Evolutionary conservation across 257 asterid genomes (phyloP), one percentile per base, ranked within the genome.

Genomic region (Solanum tacnaense): DNA sequence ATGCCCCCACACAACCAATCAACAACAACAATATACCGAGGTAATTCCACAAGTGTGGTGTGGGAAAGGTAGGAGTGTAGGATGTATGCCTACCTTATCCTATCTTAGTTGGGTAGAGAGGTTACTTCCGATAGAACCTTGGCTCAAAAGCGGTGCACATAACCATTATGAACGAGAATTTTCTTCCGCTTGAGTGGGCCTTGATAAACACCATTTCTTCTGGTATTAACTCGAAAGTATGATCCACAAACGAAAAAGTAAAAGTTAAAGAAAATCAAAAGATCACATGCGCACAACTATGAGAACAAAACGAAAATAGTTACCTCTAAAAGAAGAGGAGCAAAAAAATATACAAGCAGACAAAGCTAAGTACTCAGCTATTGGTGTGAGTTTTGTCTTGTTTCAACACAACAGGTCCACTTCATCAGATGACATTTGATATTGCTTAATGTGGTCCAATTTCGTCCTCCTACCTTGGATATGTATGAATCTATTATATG

Each of bases 371-470:
- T 3, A 49, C 70, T 82, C 86, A 49, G 31, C 86, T 49, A 82
- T 82, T 82, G 85, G 86, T 82, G 41, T 5, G 86, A 49, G 3
- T 49, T 82, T 82, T 82, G 70, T 82, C 70, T 82, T 82, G 86
- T 82, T 49, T 49, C 86, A 29, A 49, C 25, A 11, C 86, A 34
- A 82, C 20, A 82, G 86, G 86, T 82, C 70, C 39, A 52, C 70
- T 82, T 82, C 84, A 23, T 76, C 86, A 82, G 44, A 82, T 82
- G 86, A 20, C 70, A 82, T 82, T 82, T 49, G 86, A 82, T 34
- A 82, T 56, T 38, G 87, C 60, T 34, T 25, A 34, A 86, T 67
- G 87, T 76, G 86, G 90, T 67, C 87, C 86, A 46, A 81, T 3
- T 67, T 36, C 23, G 70, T 32, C 87, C 46, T 5, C 58, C 56